Evolutionary conservation across 2,329 filamentous ascomycete genomes (phyloP).

Genomic region (Aureobasidium sp.): DNA sequence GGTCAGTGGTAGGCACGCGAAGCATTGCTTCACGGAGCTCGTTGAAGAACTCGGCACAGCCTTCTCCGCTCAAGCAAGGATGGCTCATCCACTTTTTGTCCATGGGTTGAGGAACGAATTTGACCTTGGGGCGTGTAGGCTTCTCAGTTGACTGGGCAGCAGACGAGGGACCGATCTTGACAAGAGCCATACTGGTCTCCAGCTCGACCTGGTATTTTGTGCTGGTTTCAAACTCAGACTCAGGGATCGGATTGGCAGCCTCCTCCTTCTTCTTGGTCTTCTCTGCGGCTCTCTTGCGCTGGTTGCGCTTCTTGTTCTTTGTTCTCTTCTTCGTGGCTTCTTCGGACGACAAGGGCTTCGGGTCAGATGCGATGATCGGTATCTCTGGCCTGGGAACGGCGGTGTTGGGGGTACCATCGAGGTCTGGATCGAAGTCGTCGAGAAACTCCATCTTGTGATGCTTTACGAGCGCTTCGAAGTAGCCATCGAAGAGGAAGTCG

Average conservation of each 20-base stretch:
- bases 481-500: conserved; percentile 4
- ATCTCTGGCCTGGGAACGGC: not conserved
- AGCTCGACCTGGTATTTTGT: not conserved
- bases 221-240: not conserved
- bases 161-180: not conserved
- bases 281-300: conserved; percentile 1
- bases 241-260: not conserved
- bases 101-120: not conserved
- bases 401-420: not conserved
- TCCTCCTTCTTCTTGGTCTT: not conserved
- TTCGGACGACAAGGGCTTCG: not conserved
- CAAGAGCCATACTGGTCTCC: not conserved
- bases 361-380: not conserved
- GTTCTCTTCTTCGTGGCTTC: not conserved
- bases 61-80: not conserved
- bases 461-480: not conserved
- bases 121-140: not conserved
- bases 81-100: not conserved
- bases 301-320: conserved; percentile 9
- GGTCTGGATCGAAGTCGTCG: not conserved
- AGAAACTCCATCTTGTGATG: not conserved
- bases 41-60: not conserved
- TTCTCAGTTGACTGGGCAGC: not conserved
- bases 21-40: not conserved
- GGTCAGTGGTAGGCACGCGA: not conserved